Evolutionary conservation across 108 stramenopile genomes (phyloP).

Genomic region (Discostella stelligeroides): DNA sequence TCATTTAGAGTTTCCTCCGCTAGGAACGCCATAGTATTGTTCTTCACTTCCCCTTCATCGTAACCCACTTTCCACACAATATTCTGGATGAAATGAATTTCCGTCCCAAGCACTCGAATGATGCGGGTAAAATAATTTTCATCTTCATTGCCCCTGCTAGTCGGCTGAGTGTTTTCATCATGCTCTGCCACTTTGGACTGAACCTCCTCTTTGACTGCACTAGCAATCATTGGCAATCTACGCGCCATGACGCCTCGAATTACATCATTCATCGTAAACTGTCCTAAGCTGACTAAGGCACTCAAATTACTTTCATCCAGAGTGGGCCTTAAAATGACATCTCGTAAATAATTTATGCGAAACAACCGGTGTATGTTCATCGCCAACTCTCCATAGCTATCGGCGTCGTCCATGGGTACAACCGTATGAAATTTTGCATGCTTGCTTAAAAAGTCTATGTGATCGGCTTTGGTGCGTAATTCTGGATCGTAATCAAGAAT

Average conservation of each 20-base stretch:
- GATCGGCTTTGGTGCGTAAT: slow-evolving; percentile 78
- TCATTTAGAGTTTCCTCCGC: not conserved
- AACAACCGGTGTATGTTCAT: slow-evolving; percentile 78
- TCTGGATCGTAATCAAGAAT: slow-evolving; percentile 87
- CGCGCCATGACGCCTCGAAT: slow-evolving; percentile 77
- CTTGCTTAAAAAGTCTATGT: slow-evolving; percentile 75
- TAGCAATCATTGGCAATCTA: not conserved
- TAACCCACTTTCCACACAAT: slow-evolving; percentile 56
- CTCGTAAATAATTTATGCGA: slow-evolving; percentile 81
- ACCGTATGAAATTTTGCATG: slow-evolving; percentile 82
- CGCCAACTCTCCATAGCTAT: slow-evolving; percentile 47
- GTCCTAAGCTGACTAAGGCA: slow-evolving; percentile 75
- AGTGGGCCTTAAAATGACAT: slow-evolving; percentile 81
- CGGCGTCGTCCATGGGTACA: slow-evolving; percentile 69
- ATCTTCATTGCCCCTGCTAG: slow-evolving; percentile 22
- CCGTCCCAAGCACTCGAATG: slow-evolving; percentile 64
- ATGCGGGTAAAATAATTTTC: slow-evolving; percentile 75
- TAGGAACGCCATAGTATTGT: not conserved
- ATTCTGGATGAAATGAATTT: slow-evolving; percentile 57
- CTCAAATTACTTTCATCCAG: slow-evolving; percentile 88
- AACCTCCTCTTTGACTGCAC: slow-evolving; percentile 16
- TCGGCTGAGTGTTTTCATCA: slow-evolving; percentile 3
- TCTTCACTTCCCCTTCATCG: slow-evolving; percentile 18
- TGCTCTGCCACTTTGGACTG: not conserved
- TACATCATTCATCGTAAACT: slow-evolving; percentile 84